Evolutionary conservation across 805 yeast genomes (phyloP).

Genomic region (Metschnikowia continentalis): DNA sequence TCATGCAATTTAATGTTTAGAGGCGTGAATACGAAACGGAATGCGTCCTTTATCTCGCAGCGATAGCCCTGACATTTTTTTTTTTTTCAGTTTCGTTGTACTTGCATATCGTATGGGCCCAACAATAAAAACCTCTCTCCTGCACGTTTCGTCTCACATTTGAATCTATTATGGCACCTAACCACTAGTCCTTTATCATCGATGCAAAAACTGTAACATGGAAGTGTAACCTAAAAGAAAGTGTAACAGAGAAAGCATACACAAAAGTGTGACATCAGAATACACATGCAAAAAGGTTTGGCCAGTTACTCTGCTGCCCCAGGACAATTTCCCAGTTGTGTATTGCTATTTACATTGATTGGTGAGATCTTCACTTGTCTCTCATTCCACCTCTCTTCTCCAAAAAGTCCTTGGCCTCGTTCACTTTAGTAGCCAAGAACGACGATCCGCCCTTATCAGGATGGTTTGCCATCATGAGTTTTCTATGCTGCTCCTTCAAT

Average conservation of each 20-base stretch:
- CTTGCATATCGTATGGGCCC: not conserved
- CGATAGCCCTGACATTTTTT: too few species aligned
- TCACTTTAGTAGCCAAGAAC: conserved; percentile 82
- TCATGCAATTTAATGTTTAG: too few species aligned
- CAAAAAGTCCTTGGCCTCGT: conserved; percentile 83
- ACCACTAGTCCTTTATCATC: not conserved
- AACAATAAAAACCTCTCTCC: not conserved
- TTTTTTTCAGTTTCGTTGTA: not conserved
- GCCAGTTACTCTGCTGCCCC: not conserved
- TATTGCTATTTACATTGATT: conserved; percentile 4
- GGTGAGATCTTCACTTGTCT: conserved; percentile 22
- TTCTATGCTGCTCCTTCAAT: conserved; percentile 75
- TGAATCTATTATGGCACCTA: too few species aligned
- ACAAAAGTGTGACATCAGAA: too few species aligned
- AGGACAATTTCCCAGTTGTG: not conserved
- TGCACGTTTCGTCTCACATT: not conserved
- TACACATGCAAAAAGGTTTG: not conserved
- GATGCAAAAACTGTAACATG: not conserved
- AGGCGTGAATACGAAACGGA: too few species aligned
- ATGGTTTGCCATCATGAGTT: conserved; percentile 82
- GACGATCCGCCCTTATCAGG: conserved; percentile 96
- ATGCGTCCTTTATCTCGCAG: too few species aligned
- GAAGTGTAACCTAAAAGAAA: not conserved
- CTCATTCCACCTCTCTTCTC: conserved; percentile 62
- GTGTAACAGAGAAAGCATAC: too few species aligned